Percentiles rank a stretch among this genome's conserved stretches.
These are phyloP conservation scores for Juglanconis oblonga DNA, from an alignment of 2,329 filamentous ascomycete genomes.

Conservation along the genomic window DNA sequence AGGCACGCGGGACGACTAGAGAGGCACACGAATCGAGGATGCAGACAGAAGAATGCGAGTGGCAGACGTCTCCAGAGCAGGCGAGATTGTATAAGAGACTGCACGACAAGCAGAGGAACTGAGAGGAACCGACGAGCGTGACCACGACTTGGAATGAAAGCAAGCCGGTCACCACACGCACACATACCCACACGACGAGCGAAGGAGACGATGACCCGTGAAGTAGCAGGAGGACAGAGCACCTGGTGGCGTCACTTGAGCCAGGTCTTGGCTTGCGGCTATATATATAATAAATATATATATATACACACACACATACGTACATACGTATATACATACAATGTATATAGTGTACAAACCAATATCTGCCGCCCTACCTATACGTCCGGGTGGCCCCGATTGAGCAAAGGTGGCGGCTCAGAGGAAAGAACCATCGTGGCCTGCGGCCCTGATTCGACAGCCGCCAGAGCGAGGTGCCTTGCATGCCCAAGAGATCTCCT, in stretches of 20 bases:
- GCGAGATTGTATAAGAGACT: not conserved
- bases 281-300: not conserved
- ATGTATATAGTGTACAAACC: not conserved
- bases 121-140: not conserved
- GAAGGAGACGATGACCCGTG: not conserved
- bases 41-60: not conserved
- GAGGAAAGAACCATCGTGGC: not conserved
- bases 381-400: not conserved
- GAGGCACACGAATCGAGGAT: too few relatives aligned
- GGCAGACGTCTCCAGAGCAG: not conserved
- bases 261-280: not conserved
- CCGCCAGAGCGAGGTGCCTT: not conserved
- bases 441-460: not conserved
- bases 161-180: not conserved
- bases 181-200: not conserved
- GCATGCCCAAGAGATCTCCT: not conserved
- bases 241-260: slow-evolving; percentile 8
- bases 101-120: not conserved
- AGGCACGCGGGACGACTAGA: too few relatives aligned
- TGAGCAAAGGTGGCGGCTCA: not conserved
- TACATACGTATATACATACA: not conserved
- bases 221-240: not conserved
- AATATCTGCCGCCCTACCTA: not conserved
- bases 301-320: not conserved
- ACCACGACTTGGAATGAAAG: not conserved